phyloP scores from a whole-genome alignment of 768 basidiomycete genomes.

The Rhizopogon rudus region DNA sequence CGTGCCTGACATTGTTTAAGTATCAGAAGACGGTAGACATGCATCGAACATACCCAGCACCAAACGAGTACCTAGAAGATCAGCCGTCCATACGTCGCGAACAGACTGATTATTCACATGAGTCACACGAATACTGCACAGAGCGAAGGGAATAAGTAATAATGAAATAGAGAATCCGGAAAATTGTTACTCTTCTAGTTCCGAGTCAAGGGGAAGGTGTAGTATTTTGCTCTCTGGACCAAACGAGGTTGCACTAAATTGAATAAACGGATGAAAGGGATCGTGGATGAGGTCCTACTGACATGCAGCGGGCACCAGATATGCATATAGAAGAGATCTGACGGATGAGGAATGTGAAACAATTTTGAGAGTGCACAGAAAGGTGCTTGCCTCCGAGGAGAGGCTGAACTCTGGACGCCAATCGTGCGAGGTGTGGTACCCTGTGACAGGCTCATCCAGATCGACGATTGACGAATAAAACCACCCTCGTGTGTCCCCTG shows the following conservation, averaged over 20 bases:
- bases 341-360: background rate
- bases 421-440: constrained; percentile 6
- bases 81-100: constrained; percentile 54
- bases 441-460: constrained; percentile 1
- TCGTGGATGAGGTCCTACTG: constrained; percentile 17
- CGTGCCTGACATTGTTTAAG: constrained; percentile 38
- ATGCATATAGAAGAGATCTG: constrained; percentile 50
- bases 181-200: constrained; percentile 33
- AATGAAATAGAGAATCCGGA: background rate
- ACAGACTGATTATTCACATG: constrained; percentile 34
- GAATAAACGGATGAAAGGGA: background rate
- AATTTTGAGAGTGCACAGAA: background rate
- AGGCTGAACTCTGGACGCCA: constrained; percentile 44
- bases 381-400: constrained; percentile 15
- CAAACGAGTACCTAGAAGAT: constrained; percentile 43
- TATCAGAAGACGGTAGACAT: background rate
- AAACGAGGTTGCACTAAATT: constrained; percentile 49
- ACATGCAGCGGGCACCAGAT: constrained; percentile 47
- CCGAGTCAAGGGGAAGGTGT: constrained; percentile 37
- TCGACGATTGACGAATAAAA: constrained; percentile 31
- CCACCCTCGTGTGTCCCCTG: constrained; percentile 54
- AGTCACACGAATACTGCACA: constrained; percentile 9
- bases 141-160: background rate
- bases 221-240: constrained; percentile 48
- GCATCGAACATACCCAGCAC: constrained; percentile 41